Conservation (phyloP, 495 filamentous ascomycete genomes). For the Tuber borchii region DNA sequence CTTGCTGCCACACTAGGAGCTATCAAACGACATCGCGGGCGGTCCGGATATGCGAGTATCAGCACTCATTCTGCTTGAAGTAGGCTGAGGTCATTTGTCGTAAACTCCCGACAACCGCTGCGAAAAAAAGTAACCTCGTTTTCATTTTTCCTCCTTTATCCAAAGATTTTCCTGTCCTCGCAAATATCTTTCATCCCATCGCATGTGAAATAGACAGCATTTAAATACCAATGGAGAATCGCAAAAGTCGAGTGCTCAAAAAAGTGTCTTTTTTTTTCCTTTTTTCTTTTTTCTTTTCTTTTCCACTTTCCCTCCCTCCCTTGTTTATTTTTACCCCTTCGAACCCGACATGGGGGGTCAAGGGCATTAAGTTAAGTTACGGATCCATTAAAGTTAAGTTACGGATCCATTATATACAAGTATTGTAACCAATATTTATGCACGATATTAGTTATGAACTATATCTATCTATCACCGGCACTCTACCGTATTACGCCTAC, state of each 20-base stretch:
- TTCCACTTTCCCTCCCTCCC: background rate
- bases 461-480: background rate
- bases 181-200: background rate
- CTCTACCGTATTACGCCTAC: too few relatives aligned
- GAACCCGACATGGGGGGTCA: background rate
- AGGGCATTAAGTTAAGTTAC: background rate
- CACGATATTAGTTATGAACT: background rate
- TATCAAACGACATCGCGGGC: conserved; percentile 60
- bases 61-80: conserved; percentile 23
- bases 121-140: background rate
- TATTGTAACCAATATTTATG: background rate
- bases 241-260: conserved; percentile 5
- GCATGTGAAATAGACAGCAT: background rate
- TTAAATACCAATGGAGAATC: conserved; percentile 22
- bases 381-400: background rate
- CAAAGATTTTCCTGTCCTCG: background rate
- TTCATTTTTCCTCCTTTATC: background rate
- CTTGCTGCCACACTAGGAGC: conserved; percentile 65
- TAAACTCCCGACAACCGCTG: background rate
- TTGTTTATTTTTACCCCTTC: conserved; percentile 22
- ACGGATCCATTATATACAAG: background rate
- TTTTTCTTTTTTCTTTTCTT: conserved; percentile 8
- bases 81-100: background rate
- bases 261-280: conserved; percentile 13
- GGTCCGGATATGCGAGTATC: conserved; percentile 16